phyloP scores from a whole-genome alignment of 2,329 filamentous ascomycete genomes.

The Diaporthe australafricana region DNA sequence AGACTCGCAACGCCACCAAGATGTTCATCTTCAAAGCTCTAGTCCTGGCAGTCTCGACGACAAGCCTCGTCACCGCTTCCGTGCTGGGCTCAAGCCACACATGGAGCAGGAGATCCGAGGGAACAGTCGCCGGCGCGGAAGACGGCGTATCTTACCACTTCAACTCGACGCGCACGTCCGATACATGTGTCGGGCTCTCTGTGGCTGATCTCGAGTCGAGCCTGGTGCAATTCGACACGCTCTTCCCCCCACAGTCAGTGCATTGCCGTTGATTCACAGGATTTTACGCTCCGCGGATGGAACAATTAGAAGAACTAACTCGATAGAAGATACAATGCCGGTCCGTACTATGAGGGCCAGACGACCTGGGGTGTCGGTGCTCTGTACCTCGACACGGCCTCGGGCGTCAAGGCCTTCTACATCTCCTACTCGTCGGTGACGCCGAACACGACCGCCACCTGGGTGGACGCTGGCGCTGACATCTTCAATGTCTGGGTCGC shows the following conservation, averaged over 20 bases:
- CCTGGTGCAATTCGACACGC: background rate
- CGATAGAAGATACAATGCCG: background rate
- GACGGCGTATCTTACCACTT: slow-evolving; percentile 9
- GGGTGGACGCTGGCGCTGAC: slow-evolving; percentile 10
- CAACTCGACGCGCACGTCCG: background rate
- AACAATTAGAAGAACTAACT: background rate
- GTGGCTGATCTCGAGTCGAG: background rate
- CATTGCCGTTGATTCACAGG: background rate
- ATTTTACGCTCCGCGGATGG: too few relatives aligned
- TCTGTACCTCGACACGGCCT: background rate
- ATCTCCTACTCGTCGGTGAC: background rate
- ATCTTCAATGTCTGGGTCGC: slow-evolving; percentile 6
- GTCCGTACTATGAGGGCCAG: background rate
- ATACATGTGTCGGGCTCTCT: background rate
- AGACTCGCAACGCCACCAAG: background rate
- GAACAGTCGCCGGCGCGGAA: slow-evolving; percentile 1
- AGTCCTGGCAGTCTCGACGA: background rate
- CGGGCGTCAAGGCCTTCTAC: background rate
- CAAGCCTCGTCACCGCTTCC: background rate
- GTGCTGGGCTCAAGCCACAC: background rate
- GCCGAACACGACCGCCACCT: slow-evolving; percentile 2
- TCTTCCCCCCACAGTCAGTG: background rate
- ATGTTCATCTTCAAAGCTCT: background rate
- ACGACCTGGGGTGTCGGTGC: background rate
- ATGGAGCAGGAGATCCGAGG: background rate